Evolutionary conservation across 257 asterid species (phyloP).

Genomic region (Asclepias syriaca): DNA sequence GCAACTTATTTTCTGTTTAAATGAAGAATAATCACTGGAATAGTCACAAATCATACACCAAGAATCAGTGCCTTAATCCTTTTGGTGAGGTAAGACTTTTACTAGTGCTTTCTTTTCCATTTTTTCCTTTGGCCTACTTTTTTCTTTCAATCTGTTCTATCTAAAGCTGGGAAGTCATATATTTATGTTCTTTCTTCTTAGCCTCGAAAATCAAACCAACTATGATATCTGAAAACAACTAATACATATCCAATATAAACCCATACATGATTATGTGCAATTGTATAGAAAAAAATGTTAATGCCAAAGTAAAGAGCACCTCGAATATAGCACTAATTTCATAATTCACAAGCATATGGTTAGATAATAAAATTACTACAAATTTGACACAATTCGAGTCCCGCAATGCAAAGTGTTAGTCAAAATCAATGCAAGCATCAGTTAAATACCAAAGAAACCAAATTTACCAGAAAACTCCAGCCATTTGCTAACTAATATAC

Average conservation of each 20-base stretch:
- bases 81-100: neutral
- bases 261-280: neutral
- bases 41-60: neutral
- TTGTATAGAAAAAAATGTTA: neutral
- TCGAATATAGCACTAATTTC: neutral
- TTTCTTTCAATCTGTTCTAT: neutral
- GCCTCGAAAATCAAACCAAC: neutral
- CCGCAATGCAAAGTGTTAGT: neutral
- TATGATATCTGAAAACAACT: neutral
- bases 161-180: neutral
- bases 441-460: neutral
- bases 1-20: neutral
- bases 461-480: neutral
- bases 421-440: neutral
- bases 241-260: neutral
- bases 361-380: neutral
- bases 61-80: neutral
- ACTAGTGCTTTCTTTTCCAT: neutral
- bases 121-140: neutral
- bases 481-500: neutral
- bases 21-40: neutral
- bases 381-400: neutral
- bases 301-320: neutral
- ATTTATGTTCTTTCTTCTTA: neutral
- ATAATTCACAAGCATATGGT: neutral